Evolutionary conservation across 2,329 filamentous ascomycete species (phyloP), one percentile per base, ranked within the genome.

Genomic region (Fusarium sambucinum): DNA sequence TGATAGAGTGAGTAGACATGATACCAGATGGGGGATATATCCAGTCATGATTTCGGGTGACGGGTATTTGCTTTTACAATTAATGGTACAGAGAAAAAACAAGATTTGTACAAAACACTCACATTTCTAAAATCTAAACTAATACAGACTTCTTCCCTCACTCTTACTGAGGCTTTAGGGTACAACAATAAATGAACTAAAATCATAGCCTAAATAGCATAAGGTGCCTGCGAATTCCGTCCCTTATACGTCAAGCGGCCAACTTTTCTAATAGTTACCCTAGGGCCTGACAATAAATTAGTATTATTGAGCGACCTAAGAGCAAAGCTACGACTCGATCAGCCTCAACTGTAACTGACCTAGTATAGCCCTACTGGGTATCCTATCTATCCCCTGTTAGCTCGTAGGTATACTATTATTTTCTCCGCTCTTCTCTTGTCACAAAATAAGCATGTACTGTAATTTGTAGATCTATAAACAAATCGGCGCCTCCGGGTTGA

Each of bases 61-160:
- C 32, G 19, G 33, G n/a, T 38, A 32, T 66, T 54, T 69, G 40
- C 35, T 62, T 17, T 38, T 37, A 51, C 17, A 59, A 59, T 48
- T 41, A 51, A 44, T 54, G 42, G 42, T 54, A 37, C 51, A 63
- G 13, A 51, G 27, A 19, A 40, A 48, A 27, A 17, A 53, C 12
- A 41, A 52, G 12, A 46, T 23, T 41, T 29, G 33, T 55, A 50
- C 17, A 48, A 27, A 25, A 46, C 14, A 46, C 29, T 27, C 27
- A 9, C 6, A 27, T 27, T 9, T 9, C 27, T 7, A 27, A 27
- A 9, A 9, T 27, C 27, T 9, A 27, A 9, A 27, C 27, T 9
- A 25, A 25, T 25, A 27, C 27, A 6, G 27, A 9, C 27, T 9
- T 27, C 27, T 27, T 27, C 27, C 8, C 27, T 27, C 3, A 27